phyloP scores from a whole-genome alignment of 2,329 filamentous ascomycete species.

The Botrytis pseudocinerea region DNA sequence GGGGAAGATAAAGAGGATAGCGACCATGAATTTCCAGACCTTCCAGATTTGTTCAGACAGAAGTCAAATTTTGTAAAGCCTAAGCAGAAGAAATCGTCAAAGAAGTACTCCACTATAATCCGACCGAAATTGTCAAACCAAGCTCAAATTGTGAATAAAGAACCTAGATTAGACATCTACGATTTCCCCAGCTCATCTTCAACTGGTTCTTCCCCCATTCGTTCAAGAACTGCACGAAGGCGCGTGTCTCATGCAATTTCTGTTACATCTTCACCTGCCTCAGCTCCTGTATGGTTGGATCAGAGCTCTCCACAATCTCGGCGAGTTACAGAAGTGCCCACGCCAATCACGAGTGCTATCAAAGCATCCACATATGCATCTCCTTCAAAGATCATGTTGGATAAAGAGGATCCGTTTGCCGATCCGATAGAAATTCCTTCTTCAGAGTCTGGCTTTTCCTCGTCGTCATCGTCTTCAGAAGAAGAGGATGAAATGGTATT shows the following conservation, averaged over 20 bases:
- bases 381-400: constrained; percentile 27
- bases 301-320: constrained; percentile 21
- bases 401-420: constrained; percentile 34
- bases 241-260: constrained; percentile 29
- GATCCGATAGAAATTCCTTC: constrained; percentile 11
- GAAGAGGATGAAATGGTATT: constrained; percentile 36
- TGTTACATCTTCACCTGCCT: constrained; percentile 27
- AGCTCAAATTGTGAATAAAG: background rate
- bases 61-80: background rate
- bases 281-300: constrained; percentile 25
- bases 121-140: constrained; percentile 20
- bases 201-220: constrained; percentile 41
- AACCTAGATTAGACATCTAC: constrained; percentile 36
- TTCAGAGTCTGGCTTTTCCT: constrained; percentile 28
- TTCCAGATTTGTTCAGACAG: constrained; percentile 33
- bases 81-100: constrained; percentile 22
- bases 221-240: background rate
- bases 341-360: constrained; percentile 38
- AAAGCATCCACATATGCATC: constrained; percentile 26
- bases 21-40: constrained; percentile 39
- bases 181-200: constrained; percentile 45
- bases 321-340: constrained; percentile 29
- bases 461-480: constrained; percentile 34
- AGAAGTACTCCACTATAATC: constrained; percentile 33
- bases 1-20: constrained; percentile 26